Conservation (phyloP, 1,284 basidiomycete genomes). For the Ustilago shanxiensis region DNA sequence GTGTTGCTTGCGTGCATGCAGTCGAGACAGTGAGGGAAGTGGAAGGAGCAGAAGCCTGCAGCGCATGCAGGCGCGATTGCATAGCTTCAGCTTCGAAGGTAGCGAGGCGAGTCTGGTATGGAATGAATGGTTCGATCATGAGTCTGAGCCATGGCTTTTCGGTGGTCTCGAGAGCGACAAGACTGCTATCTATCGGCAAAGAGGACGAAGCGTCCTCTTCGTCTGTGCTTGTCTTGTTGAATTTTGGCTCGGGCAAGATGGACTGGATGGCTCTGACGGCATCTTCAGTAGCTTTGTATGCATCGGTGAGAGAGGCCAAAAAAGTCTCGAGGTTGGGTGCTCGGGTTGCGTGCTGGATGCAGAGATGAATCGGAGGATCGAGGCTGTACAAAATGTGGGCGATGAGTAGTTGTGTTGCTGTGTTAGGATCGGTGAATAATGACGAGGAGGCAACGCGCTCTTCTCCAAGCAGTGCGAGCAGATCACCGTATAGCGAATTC, state of each 20-base stretch:
- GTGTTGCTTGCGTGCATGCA: slow-evolving; percentile 23
- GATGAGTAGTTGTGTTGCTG: slow-evolving; percentile 33
- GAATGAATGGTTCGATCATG: slow-evolving; percentile 39
- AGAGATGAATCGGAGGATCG: slow-evolving; percentile 36
- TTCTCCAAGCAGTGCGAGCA: slow-evolving; percentile 49
- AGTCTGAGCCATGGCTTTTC: slow-evolving; percentile 38
- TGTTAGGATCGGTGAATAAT: slow-evolving; percentile 41
- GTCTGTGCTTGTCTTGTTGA: slow-evolving; percentile 1
- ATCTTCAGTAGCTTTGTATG: slow-evolving; percentile 39
- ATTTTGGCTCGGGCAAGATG: slow-evolving; percentile 20
- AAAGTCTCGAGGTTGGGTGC: slow-evolving; percentile 31
- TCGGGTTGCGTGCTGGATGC: slow-evolving; percentile 26
- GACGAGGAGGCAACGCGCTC: slow-evolving; percentile 39
- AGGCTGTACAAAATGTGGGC: slow-evolving; percentile 25
- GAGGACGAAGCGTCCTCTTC: slow-evolving; percentile 11
- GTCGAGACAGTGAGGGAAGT: slow-evolving; percentile 5
- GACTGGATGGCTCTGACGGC: slow-evolving; percentile 20
- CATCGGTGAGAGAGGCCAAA: slow-evolving; percentile 29
- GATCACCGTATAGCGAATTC: slow-evolving; percentile 28
- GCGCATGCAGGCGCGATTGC: slow-evolving; percentile 22
- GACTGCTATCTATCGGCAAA: slow-evolving; percentile 24
- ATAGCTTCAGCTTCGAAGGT: slow-evolving; percentile 46
- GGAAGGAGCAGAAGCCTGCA: slow-evolving; percentile 19
- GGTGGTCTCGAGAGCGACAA: slow-evolving; percentile 18
- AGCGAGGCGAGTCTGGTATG: slow-evolving; percentile 40